Evolutionary conservation across 2,329 filamentous ascomycete genomes (phyloP).

Genomic region (Trichophyton verrucosum): DNA sequence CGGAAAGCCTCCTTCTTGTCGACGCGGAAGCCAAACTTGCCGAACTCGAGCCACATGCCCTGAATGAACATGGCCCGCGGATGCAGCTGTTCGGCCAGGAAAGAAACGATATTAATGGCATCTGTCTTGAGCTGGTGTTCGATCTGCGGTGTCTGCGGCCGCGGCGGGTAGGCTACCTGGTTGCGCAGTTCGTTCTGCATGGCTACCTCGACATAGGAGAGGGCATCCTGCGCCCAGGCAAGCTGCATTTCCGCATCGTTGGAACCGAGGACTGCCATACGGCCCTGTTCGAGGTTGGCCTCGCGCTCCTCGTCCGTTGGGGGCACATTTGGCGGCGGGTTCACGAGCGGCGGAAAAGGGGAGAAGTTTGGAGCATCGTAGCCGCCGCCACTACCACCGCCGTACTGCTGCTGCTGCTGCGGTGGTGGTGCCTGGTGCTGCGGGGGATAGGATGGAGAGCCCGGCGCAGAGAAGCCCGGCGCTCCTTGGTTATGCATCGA

Average conservation of each 20-base stretch:
- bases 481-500: conserved; percentile 19
- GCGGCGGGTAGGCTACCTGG: conserved; percentile 43
- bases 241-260: conserved; percentile 95
- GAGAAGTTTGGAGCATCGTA: conserved; percentile 64
- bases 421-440: background rate
- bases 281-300: conserved; percentile 71
- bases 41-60: conserved; percentile 96
- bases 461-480: conserved; percentile 8
- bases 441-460: conserved; percentile 1
- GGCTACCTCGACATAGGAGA: conserved; percentile 77
- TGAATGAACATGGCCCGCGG: conserved; percentile 89
- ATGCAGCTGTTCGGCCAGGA: conserved; percentile 81
- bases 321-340: conserved; percentile 73
- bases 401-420: background rate
- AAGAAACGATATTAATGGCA: conserved; percentile 81
- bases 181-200: conserved; percentile 64
- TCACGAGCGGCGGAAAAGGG: conserved; percentile 73
- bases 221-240: conserved; percentile 86
- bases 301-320: conserved; percentile 92
- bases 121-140: conserved; percentile 82
- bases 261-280: conserved; percentile 72
- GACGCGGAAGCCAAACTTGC: conserved; percentile 77
- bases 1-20: conserved; percentile 92
- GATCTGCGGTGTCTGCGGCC: conserved; percentile 67
- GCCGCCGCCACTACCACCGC: background rate